A percentile compares a stretch with the other conserved stretches of the same genome.
Evolutionary conservation across 495 filamentous ascomycete species (phyloP).

Genomic region (Diplogelasinospora grovesii): DNA sequence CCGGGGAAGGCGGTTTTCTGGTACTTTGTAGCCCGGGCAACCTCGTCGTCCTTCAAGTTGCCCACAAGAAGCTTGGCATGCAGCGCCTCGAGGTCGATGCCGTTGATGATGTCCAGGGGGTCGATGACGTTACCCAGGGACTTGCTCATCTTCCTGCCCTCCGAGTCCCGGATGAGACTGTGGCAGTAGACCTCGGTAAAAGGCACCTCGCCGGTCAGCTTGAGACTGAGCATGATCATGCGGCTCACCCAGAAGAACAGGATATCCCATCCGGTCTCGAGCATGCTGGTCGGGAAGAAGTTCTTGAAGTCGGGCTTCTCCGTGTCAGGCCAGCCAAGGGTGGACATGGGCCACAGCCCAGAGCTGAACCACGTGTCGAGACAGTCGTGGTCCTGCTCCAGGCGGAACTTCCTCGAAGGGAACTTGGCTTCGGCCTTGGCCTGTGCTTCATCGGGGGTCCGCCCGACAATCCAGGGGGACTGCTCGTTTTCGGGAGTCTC

Average conservation of each 20-base stretch:
- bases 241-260: slow-evolving; percentile 77
- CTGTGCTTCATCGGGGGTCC: slow-evolving; percentile 37
- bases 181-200: slow-evolving; percentile 75
- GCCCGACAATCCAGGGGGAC: slow-evolving; percentile 58
- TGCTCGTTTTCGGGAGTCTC: slow-evolving; percentile 45
- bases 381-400: slow-evolving; percentile 63
- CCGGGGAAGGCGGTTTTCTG: slow-evolving; percentile 75
- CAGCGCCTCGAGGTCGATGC: slow-evolving; percentile 59
- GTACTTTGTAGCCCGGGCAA: slow-evolving; percentile 65
- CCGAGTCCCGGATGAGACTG: slow-evolving; percentile 63
- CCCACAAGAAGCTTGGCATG: slow-evolving; percentile 63
- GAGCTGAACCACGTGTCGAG: slow-evolving; percentile 83
- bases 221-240: slow-evolving; percentile 77
- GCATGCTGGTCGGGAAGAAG: slow-evolving; percentile 64
- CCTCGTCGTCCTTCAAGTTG: slow-evolving; percentile 69
- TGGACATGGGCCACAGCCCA: slow-evolving; percentile 75
- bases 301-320: slow-evolving; percentile 58
- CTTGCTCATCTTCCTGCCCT: slow-evolving; percentile 81
- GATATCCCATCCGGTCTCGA: slow-evolving; percentile 85
- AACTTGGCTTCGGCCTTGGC: slow-evolving; percentile 44
- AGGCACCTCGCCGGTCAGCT: slow-evolving; percentile 69
- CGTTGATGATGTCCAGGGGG: slow-evolving; percentile 71
- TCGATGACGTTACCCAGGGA: slow-evolving; percentile 79
- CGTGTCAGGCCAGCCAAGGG: slow-evolving; percentile 68
- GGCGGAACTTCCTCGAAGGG: slow-evolving; percentile 59